Base-by-base conservation (phyloP, 495 filamentous ascomycete species). In the Ascodesmis nigricans region DNA sequence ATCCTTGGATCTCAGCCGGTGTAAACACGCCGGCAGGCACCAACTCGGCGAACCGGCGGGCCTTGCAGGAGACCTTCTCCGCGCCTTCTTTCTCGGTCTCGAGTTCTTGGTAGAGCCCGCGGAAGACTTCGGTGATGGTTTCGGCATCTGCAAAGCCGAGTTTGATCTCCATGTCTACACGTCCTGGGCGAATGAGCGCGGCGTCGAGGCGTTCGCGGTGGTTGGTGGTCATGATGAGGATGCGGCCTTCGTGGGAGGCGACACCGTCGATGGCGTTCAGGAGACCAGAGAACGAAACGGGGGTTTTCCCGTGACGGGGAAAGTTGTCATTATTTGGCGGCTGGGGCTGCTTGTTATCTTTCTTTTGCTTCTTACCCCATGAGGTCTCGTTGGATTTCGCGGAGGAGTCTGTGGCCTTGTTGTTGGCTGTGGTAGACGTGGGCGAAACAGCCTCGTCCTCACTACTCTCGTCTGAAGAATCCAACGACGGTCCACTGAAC, bases 231-330 rank as follows among this genome's bases (percentile, higher is more conserved):
- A 87, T 80, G 55, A 87, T 68, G 5, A 87, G 62, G 5, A 84
- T 65, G 18, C 75, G 65, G 17, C 78, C 79, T 55, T 84, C 78
- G 36, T 81, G 73, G 1, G 72, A 73, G 4, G 74, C 73, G 0
- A 83, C 78, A 18, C 79, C 78, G 45, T 90, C 79, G 39, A 90
- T 75, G 29, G 66, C 68, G 52, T 90, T 87, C n/a, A 90, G 60
- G 0, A 90, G 60, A 0, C 75, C 77, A 0, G 77, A 81, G 5
- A 84, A 59, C 0, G 75, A 71, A 27, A 82, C 40, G 5, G 5
- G 29, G 13, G 23, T 11, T 6, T 7, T 9, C 5, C 29, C 34
- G 8, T 48, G 42, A 20, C 35, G 47, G 29, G n/a, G n/a, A n/a
- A 14, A 10, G 29, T 4, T 16, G 4, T 9, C 10, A 27, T 29